Evolutionary conservation across 192 early-diverging fungal genomes (phyloP).

Genomic region (Umbelopsis sp.): DNA sequence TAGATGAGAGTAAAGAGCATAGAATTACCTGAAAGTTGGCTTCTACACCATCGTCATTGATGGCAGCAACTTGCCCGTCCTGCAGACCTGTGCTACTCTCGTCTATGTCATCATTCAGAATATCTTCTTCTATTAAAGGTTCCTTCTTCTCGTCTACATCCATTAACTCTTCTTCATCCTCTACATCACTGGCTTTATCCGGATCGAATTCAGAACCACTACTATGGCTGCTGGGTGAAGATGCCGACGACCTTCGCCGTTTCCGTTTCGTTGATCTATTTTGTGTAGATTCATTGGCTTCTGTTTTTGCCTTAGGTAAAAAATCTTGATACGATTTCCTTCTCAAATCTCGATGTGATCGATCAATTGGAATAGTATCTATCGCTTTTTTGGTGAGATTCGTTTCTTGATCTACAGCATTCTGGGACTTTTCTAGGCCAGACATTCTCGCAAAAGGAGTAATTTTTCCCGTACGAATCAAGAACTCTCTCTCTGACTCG

Average conservation of each 20-base stretch:
- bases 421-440: constrained; percentile 35
- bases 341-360: constrained; percentile 2
- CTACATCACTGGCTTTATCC: background rate
- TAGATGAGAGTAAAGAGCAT: background rate
- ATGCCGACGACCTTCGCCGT: constrained; percentile 2
- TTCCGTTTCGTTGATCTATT: background rate
- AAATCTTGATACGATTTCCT: constrained; percentile 11
- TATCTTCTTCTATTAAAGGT: constrained; percentile 27
- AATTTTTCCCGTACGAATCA: constrained; percentile 72
- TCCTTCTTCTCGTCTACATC: background rate
- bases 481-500: constrained; percentile 64
- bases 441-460: constrained; percentile 62
- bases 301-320: background rate
- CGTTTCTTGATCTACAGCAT: background rate
- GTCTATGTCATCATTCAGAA: constrained; percentile 32
- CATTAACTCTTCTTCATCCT: background rate
- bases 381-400: background rate
- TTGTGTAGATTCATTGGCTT: background rate
- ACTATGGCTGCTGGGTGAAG: background rate
- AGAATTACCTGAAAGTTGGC: constrained; percentile 36
- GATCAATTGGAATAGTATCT: background rate
- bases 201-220: constrained; percentile 4
- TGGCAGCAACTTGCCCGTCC: constrained; percentile 29
- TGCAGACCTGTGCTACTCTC: constrained; percentile 26
- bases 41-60: constrained; percentile 73